Base-by-base conservation (phyloP, 1,139 yeast species). In the Eremothecium cymbalariae region DNA sequence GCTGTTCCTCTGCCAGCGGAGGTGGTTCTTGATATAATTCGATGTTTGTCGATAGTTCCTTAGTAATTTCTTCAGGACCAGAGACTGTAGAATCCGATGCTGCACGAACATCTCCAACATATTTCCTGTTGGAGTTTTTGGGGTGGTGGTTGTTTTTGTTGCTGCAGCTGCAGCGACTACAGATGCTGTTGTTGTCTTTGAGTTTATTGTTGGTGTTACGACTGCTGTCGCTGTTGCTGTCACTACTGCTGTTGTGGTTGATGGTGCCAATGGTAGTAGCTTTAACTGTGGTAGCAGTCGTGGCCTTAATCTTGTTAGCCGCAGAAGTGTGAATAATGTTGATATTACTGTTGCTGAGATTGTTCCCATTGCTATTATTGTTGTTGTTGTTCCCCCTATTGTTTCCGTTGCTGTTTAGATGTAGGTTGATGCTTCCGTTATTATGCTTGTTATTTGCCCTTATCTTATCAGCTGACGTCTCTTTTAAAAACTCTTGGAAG, bases 401-500 rank as follows among this genome's bases (percentile, higher is more conserved):
- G 7, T 22, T 23, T 14, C 20, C 19, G n/a, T 19, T 19, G 14
- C 20, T 19, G 22, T 28, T 23, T 12, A 18, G 16, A 13, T 17
- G 14, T 4, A 19, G 22, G 8, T 31, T 24, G 18, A 18, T 23
- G 14, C 25, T 23, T 4, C 20, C 12, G 28, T 28, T 25, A 16
- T 17, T 13, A 15, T 31, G 29, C n/a, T 26, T 18, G 9, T 21
- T 25, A 24, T 24, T 28, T 9, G 24, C 11, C 15, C 21, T 12
- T 8, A 31, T 23, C 14, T 28, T 25, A 13, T 22, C 32, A 11
- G 34, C 13, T 4, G 26, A 17, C 8, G 35, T 26, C 32, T 35
- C 38, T 27, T 32, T 23, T 17, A 35, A 20, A 19, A 35, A 35
- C 30, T 35, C 34, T 11, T 28, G 35, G 16, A 35, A 21, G 24